Base-by-base conservation (phyloP, 148 eudicot genomes). In the Persicaria tinctoria region DNA sequence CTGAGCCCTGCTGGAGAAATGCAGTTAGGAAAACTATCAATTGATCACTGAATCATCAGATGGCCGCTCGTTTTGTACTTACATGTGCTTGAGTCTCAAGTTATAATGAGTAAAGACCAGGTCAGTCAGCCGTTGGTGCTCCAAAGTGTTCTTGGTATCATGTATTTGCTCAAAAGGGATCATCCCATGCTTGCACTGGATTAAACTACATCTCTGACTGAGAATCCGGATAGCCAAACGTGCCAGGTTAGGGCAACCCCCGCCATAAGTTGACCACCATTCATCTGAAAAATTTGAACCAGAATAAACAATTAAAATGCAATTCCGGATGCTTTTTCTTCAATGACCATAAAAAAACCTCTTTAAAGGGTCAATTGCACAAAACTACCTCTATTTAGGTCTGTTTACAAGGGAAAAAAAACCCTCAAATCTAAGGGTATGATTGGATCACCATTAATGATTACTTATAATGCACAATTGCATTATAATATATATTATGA, bases 201-300 rank as follows among this genome's bases (percentile, higher is more conserved):
- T 76, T 77, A 92, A 85, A 78, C 97, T 86, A 82, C 97, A 90
- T 57, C 94, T 90, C 82, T 92, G 97, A 78, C 93, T 82, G n/a
- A 95, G 94, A 73, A 95, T 83, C 66, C 89, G 99, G 76, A 88
- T 82, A 56, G 99, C 89, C 79, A 89, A 83, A 71, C 89, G 92
- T 75, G 96, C 88, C 82, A 95, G 80, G 79, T 90, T 89, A 46
- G 94, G 97, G 80, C 96, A 92, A 68, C 86, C 89, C 64, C 90
- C 96, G 78, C 97, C 99, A 78, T 89, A 90, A 17, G 94, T 90
- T 50, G 89, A 90, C 99, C 99, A 95, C 97, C 99, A 95, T 81
- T 90, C 99, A 78, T 88, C 98, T 93, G 76, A 71, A 76, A 75
- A 23, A 0, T 41, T 44, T 44, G 14, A 5, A 41, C 0, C 38